phyloP scores from a whole-genome alignment of 2,329 filamentous ascomycete genomes.

The Xylariaceae sp. region DNA sequence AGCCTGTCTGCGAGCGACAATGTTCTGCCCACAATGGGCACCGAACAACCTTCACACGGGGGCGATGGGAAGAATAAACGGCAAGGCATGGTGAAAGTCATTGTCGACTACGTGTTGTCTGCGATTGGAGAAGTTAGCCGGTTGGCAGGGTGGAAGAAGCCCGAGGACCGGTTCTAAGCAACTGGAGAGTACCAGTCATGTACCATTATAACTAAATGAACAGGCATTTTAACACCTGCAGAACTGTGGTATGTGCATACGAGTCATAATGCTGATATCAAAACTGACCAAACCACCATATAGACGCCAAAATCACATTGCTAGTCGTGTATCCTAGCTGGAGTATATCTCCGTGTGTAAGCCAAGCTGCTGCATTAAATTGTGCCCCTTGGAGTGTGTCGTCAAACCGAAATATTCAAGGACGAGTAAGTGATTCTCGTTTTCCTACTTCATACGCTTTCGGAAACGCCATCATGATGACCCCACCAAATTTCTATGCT shows the following conservation, averaged over 20 bases:
- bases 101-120: slow-evolving; percentile 55
- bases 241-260: no score
- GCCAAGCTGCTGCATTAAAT: no score
- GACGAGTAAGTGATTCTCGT: neutral
- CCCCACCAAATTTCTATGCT: slow-evolving; percentile 34
- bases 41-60: slow-evolving; percentile 52
- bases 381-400: no score
- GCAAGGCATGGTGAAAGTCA: slow-evolving; percentile 62
- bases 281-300: no score
- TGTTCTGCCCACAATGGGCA: slow-evolving; percentile 87
- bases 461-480: slow-evolving; percentile 32
- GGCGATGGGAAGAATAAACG: slow-evolving; percentile 46
- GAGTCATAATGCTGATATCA: no score
- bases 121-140: slow-evolving; percentile 44
- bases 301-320: no score
- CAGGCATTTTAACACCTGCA: slow-evolving; percentile 1
- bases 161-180: slow-evolving; percentile 33
- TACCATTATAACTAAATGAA: neutral
- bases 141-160: slow-evolving; percentile 36
- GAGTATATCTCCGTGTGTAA: no score
- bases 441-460: slow-evolving; percentile 2
- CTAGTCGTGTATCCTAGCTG: no score
- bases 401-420: no score
- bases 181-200: neutral
- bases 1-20: slow-evolving; percentile 93